These are phyloP conservation scores for Straminergon stramineum DNA, from an alignment of 225 moss, liverwort and hornwort genomes.

Conservation along the genomic window DNA sequence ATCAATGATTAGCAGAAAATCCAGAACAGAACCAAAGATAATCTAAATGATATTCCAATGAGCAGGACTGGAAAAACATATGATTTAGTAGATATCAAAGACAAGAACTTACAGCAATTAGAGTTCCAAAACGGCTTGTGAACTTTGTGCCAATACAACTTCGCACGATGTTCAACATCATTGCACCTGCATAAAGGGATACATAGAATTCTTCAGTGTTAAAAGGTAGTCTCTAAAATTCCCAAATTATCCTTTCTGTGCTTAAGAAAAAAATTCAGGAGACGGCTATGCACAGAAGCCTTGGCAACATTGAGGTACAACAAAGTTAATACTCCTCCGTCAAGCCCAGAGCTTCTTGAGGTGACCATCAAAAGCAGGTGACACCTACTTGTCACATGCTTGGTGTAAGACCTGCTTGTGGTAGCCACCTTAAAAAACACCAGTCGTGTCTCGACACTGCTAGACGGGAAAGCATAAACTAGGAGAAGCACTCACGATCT, in stretches of 20 bases:
- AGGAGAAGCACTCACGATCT: slow-evolving; percentile 31
- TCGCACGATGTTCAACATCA: slow-evolving; percentile 91
- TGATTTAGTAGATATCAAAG: not conserved
- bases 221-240: not conserved
- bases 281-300: not conserved
- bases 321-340: not conserved
- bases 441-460: not conserved
- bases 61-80: not conserved
- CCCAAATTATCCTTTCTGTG: not conserved
- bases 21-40: not conserved
- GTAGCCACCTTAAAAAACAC: not conserved
- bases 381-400: not conserved
- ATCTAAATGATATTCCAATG: not conserved
- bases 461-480: not conserved
- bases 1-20: not conserved
- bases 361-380: not conserved
- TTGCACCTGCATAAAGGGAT: slow-evolving; percentile 28
- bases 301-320: not conserved
- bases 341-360: not conserved
- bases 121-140: slow-evolving; percentile 79
- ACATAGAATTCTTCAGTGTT: not conserved
- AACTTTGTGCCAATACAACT: slow-evolving; percentile 93
- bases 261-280: not conserved
- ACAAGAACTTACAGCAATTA: slow-evolving; percentile 54
- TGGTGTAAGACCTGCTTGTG: not conserved